These are phyloP conservation scores for Pyricularia sp. DNA, from an alignment of 2,329 filamentous ascomycete species.

Conservation along the genomic window DNA sequence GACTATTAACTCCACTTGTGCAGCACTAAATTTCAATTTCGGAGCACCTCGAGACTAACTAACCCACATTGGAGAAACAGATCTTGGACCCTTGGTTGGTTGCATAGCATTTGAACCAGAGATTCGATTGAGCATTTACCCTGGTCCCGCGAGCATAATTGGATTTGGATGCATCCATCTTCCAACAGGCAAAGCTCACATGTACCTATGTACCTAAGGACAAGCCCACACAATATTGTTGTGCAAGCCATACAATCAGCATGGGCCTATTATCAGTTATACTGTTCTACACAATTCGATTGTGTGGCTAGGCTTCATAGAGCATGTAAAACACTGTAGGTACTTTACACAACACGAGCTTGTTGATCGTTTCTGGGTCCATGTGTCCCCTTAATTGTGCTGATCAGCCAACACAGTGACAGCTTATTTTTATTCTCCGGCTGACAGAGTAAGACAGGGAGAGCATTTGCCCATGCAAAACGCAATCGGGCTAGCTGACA, in stretches of 20 bases:
- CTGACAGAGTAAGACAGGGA: no score
- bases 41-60: background rate
- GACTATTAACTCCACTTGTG: background rate
- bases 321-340: no score
- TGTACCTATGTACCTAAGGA: background rate
- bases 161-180: background rate
- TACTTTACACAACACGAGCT: background rate
- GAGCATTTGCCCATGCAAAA: background rate
- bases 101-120: background rate
- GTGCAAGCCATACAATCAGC: background rate
- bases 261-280: background rate
- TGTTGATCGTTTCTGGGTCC: background rate
- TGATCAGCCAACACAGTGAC: background rate
- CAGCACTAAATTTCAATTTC: background rate
- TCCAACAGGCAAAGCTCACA: background rate
- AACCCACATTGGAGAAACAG: background rate
- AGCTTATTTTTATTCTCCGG: background rate
- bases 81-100: background rate
- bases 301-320: background rate
- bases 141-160: background rate
- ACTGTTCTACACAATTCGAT: background rate
- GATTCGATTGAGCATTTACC: background rate
- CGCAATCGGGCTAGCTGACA: no score
- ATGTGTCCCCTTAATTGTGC: background rate
- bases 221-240: background rate